Base-by-base conservation (phyloP, 371 early-diverging fungal genomes). In the Zychaea mexicana region DNA sequence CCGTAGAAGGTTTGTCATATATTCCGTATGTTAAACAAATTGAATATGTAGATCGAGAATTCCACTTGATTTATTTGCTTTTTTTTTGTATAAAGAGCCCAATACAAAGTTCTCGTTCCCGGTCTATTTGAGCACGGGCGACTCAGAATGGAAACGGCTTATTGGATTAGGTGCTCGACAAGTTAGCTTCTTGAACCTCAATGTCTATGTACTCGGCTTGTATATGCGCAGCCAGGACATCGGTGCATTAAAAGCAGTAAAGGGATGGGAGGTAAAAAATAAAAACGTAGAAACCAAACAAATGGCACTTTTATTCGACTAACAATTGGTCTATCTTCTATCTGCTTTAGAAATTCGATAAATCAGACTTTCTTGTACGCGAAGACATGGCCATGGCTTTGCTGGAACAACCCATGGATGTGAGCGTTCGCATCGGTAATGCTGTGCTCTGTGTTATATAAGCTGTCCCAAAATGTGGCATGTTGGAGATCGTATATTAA, bases 121-220 rank as follows among this genome's bases (percentile, higher is more conserved):
- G 8, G 57, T 76, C 30, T 64, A 68, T 54, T 57, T 82, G 38
- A 61, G 74, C 6, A 70, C 74, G 4, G 61, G 58, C 46, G 49
- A 13, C 24, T 72, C 64, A 0, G 76, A 73, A 60, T 75, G 76
- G 71, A 77, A 74, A 47, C 74, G 77, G 3, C 64, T 90, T 6
- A 64, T 91, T 38, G 91, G 91, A 6, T 73, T 88, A 7, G 92
- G 92, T 42, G 83, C 84, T 3, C 84, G 92, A 47, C 84, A 83
- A 69, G 90, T 90, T 21, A 87, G 86, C 10, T 89, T 91, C 53
- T 69, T 91, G 19, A 83, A 85, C 32, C 66, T 91, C 57, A 83
- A 84, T 64, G 92, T 90, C 7, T 91, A 89, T 52, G 83, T 85
- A 0, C 65, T 89, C 9, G 89, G 87, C 6, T 60, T 90, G 55